These are phyloP conservation scores for Jatropha multifida DNA, from an alignment of 441 rosid species.

Conservation along the genomic window DNA sequence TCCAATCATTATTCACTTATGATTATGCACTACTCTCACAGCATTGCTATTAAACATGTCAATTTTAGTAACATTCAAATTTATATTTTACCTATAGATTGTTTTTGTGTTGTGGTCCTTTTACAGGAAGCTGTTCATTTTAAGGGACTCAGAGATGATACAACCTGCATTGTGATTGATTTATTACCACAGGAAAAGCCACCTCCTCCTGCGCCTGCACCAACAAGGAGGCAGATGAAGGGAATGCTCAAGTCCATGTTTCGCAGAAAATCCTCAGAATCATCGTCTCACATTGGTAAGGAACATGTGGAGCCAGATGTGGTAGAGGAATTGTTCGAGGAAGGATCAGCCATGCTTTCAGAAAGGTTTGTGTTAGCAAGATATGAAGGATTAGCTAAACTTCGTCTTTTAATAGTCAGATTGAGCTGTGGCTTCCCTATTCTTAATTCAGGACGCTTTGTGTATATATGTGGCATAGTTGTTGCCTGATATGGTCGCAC, in stretches of 20 bases:
- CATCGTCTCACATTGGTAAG: conserved; percentile 67
- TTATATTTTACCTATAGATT: background rate
- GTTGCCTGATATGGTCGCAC: background rate
- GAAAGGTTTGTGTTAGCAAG: conserved; percentile 64
- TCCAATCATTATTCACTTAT: background rate
- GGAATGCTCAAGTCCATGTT: conserved; percentile 88
- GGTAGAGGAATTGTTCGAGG: conserved; percentile 88
- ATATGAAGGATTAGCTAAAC: conserved; percentile 17
- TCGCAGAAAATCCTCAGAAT: conserved; percentile 64
- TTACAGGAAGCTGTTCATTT: conserved; percentile 77
- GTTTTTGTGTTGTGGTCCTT: conserved; percentile 19
- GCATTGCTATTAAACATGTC: background rate
- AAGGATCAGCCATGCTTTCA: conserved; percentile 97
- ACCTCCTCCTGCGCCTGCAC: conserved; percentile 60
- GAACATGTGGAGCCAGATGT: conserved; percentile 71
- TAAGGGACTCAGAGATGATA: conserved; percentile 96
- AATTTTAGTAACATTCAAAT: background rate
- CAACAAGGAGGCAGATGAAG: conserved; percentile 66
- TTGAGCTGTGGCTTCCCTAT: background rate
- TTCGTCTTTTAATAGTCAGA: conserved; percentile 6
- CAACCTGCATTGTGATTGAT: conserved; percentile 95
- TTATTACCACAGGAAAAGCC: conserved; percentile 80
- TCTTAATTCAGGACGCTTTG: conserved; percentile 1
- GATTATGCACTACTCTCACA: background rate
- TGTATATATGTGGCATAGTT: background rate